Evolutionary conservation across 148 eudicot genomes (phyloP).

Genomic region (Suaeda aralocaspica): DNA sequence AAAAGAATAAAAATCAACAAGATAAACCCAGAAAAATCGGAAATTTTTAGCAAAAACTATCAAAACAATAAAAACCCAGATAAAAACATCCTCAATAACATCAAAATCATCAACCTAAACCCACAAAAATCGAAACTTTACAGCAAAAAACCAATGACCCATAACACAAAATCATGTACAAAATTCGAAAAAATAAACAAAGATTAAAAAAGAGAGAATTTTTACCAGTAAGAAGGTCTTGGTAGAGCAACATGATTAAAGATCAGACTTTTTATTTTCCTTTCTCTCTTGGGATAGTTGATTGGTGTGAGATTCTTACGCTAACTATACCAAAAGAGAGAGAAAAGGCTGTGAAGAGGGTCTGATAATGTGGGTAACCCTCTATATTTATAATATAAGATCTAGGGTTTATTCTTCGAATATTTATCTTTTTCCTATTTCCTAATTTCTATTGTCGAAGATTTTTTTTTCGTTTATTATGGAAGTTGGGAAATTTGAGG

Average conservation of each 20-base stretch:
- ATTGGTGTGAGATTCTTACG: conserved; percentile 1
- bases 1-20: too few relatives aligned
- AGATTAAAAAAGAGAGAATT: neutral
- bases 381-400: neutral
- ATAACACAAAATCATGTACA: neutral
- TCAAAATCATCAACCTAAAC: neutral
- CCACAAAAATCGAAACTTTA: neutral
- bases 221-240: conserved; percentile 34
- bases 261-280: neutral
- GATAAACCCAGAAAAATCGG: too few relatives aligned
- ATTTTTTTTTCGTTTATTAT: too few relatives aligned
- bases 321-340: neutral
- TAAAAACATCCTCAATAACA: neutral
- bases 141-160: neutral
- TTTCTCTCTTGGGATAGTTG: neutral
- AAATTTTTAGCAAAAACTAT: too few relatives aligned
- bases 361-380: too few relatives aligned
- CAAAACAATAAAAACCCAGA: neutral
- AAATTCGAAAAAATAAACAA: neutral
- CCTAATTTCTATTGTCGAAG: too few relatives aligned
- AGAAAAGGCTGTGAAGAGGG: neutral
- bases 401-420: conserved; percentile 23
- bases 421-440: too few relatives aligned
- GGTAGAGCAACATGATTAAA: conserved; percentile 35
- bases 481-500: too few relatives aligned